Evolutionary conservation across 1,139 yeast species (phyloP), one percentile per base, ranked within the genome.

Genomic region (Debaryomyces psychrophilus): DNA sequence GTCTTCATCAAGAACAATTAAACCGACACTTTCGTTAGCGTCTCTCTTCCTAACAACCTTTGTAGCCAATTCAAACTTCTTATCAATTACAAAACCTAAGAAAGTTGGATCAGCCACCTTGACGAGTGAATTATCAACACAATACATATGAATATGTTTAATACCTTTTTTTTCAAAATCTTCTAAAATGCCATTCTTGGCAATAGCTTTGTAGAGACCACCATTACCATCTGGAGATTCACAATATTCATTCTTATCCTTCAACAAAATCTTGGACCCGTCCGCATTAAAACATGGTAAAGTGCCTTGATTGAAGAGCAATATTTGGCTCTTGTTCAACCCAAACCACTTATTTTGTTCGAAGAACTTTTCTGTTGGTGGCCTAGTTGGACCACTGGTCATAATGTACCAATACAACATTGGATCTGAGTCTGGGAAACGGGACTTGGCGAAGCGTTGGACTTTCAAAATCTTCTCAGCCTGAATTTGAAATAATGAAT

Each of bases 161-260:
- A 93, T 82, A 7, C 90, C 90, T 47, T 83, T 83, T n/a, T 58
- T 52, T 23, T 69, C 61, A 62, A 93, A 81, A 62, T 92, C 97
- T 8, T 79, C 79, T 42, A 93, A 62, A 20, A 92, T 74, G 1
- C 82, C 81, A 53, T 85, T 81, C 34, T 79, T 78, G 55, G 72
- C 70, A 37, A 95, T 76, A 2, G 97, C 98, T 60, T 83, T 85
- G 71, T 95, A 95, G 48, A 95, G 74, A 1, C 99, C 99, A 47
- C 99, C 99, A 64, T 95, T 95, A 2, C 99, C 99, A 65, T 95
- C 98, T 2, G 99, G 99, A 9, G 97, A 89, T 58, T 88, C 88
- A 31, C 92, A 85, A 40, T 89, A 77, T 40, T 75, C 68, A 40
- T 69, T 61, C 43, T 77, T 71, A 6, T 81, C 64, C 51, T 82